phyloP scores from a whole-genome alignment of 2,329 filamentous ascomycete species.

The Colletotrichum agaves region DNA sequence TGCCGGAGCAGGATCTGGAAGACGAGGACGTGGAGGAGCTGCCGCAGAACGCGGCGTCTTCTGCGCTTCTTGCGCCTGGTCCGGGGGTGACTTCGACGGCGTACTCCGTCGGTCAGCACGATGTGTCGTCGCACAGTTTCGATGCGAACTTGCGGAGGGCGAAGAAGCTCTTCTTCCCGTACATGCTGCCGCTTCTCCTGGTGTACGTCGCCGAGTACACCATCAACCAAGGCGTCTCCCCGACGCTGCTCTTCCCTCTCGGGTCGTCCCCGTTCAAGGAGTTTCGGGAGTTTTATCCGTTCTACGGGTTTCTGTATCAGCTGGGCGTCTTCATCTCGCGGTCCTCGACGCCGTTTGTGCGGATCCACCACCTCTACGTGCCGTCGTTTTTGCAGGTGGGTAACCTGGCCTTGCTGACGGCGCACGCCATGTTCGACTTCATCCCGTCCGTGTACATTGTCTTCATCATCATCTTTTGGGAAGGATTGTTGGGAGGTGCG shows the following conservation, averaged over 20 bases:
- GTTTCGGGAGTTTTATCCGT: constrained; percentile 90
- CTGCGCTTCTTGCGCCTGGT: constrained; percentile 60
- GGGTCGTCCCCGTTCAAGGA: constrained; percentile 79
- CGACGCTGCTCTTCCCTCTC: constrained; percentile 89
- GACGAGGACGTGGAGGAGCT: constrained; percentile 50
- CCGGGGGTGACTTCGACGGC: constrained; percentile 53
- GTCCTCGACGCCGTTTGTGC: constrained; percentile 87
- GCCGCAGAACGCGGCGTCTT: constrained; percentile 54
- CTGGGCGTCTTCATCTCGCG: constrained; percentile 94
- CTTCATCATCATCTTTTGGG: constrained; percentile 90
- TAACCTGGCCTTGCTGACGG: constrained; percentile 78
- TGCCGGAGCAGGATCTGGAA: constrained; percentile 56
- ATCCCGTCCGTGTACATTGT: constrained; percentile 89
- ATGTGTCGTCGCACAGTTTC: constrained; percentile 47
- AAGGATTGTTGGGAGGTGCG: constrained; percentile 87
- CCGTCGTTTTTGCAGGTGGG: constrained; percentile 84
- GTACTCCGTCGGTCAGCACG: constrained; percentile 47
- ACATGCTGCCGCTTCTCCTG: constrained; percentile 90
- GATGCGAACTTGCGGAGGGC: constrained; percentile 71
- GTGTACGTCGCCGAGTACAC: constrained; percentile 98
- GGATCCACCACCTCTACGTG: constrained; percentile 82
- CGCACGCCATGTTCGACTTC: constrained; percentile 83
- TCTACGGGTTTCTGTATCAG: constrained; percentile 95
- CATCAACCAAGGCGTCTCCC: constrained; percentile 94
- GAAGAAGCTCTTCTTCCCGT: constrained; percentile 75